A percentile compares a stretch with the other conserved stretches of the same genome.
Conservation (phyloP, 345 rosid genomes). For the Microcos paniculata region DNA sequence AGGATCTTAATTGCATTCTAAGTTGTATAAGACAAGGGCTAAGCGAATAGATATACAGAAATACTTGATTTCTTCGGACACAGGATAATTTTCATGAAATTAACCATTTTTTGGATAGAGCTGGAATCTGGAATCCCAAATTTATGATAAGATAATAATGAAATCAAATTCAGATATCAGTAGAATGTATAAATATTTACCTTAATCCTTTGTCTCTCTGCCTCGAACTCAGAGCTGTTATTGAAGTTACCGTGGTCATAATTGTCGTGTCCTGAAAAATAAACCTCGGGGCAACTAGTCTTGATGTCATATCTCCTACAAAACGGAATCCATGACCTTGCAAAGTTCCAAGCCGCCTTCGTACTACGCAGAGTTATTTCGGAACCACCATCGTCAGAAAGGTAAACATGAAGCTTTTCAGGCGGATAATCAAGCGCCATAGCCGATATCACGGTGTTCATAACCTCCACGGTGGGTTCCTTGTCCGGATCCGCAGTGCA, state of each 20-base stretch:
- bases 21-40: too few relatives aligned
- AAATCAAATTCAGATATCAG: too few relatives aligned
- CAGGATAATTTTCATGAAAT: too few relatives aligned
- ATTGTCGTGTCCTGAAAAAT: neutral
- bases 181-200: too few relatives aligned
- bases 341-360: conserved; percentile 42
- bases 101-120: too few relatives aligned
- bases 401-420: conserved; percentile 34
- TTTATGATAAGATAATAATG: too few relatives aligned
- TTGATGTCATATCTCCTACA: conserved; percentile 32
- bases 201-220: neutral
- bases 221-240: neutral
- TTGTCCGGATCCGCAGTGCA: conserved; percentile 36
- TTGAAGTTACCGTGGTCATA: neutral
- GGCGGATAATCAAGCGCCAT: conserved; percentile 38
- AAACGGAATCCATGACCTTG: conserved; percentile 50
- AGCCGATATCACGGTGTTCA: conserved; percentile 36
- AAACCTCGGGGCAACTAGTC: neutral
- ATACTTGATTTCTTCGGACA: too few relatives aligned
- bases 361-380: conserved; percentile 32
- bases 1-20: too few relatives aligned
- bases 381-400: conserved; percentile 23
- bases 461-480: conserved; percentile 33
- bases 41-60: neutral
- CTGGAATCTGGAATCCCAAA: too few relatives aligned